These are phyloP conservation scores for Theobroma cacao DNA, from an alignment of 345 rosid genomes.

Conservation along the genomic window DNA sequence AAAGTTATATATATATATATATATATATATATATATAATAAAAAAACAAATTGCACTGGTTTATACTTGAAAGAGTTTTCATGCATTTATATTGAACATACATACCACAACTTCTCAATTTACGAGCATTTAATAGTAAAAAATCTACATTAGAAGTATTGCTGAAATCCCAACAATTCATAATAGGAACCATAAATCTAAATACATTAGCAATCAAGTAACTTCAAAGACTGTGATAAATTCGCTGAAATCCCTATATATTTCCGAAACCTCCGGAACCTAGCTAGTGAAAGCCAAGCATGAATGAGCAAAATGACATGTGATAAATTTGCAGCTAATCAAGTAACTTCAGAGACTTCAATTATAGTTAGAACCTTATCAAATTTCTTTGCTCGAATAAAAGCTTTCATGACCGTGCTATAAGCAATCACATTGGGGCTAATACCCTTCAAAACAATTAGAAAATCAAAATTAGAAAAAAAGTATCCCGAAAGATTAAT, in stretches of 20 bases:
- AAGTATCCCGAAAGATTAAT: slow-evolving; percentile 3
- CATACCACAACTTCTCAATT: too few relatives aligned
- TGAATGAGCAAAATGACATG: neutral
- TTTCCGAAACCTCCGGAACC: slow-evolving; percentile 66
- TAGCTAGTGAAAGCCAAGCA: slow-evolving; percentile 18
- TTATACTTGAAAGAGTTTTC: too few relatives aligned
- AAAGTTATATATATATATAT: too few relatives aligned
- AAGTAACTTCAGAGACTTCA: neutral
- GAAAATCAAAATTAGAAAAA: slow-evolving; percentile 4
- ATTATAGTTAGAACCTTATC: slow-evolving; percentile 35
- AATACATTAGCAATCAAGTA: too few relatives aligned
- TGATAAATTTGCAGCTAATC: slow-evolving; percentile 2
- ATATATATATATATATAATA: too few relatives aligned
- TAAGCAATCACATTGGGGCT: slow-evolving; percentile 66
- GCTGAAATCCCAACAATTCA: too few relatives aligned
- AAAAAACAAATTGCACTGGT: too few relatives aligned
- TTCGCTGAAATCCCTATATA: slow-evolving; percentile 61
- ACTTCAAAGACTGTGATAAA: too few relatives aligned
- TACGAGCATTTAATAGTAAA: too few relatives aligned
- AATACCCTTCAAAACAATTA: slow-evolving; percentile 43
- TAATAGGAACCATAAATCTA: too few relatives aligned
- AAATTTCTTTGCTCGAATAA: slow-evolving; percentile 53
- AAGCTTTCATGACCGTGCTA: slow-evolving; percentile 71
- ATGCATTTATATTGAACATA: too few relatives aligned
- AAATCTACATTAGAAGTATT: too few relatives aligned